Base-by-base conservation (phyloP, 495 filamentous ascomycete genomes). In the Penicillium silybi region DNA sequence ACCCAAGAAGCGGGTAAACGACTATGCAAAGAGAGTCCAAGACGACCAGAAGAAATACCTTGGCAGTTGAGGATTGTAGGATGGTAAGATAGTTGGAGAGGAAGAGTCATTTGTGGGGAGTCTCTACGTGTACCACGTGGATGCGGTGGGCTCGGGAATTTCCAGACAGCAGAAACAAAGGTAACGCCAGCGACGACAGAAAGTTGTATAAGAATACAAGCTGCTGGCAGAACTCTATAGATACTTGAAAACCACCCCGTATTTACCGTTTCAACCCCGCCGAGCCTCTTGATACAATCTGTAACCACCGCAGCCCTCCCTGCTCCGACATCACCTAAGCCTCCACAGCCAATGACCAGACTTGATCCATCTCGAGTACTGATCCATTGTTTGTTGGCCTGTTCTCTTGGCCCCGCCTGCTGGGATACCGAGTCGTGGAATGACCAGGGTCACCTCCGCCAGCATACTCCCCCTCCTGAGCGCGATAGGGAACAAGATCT, bases 301-400 rank as follows among this genome's bases (percentile, higher is more conserved):
- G 10, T 35, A 3, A n/a, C n/a, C 15, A 35, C 15, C 32, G 10
- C 9, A 3, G 32, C 15, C 3, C 32, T 3, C 32, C n/a, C 37
- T 16, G 15, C 16, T 2, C 18, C 32, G 8, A 39, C 37, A 18
- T 6, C 37, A 19, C 15, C 49, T 40, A 54, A 10, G 18, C 34
- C 34, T 57, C 59, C 16, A 46, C 17, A 13, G 54, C 52, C 50
- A 51, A 51, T 15, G 35, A 42, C 49, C 53, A 50, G 27, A 56
- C 38, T 11, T 52, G 57, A 39, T 60, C 44, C 45, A 52, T 9
- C 41, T 60, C 53, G 29, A 56, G 25, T 13, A 32, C 9, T 15
- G 44, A 39, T 16, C 1, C 7, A 19, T 19, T 39, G 10, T 39
- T 6, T 8, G n/a, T 1, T 39, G 6, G 37, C 15, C n/a, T 11